Base-by-base conservation (phyloP, 2,329 filamentous ascomycete species). In the Arachnopeziza araneosa region DNA sequence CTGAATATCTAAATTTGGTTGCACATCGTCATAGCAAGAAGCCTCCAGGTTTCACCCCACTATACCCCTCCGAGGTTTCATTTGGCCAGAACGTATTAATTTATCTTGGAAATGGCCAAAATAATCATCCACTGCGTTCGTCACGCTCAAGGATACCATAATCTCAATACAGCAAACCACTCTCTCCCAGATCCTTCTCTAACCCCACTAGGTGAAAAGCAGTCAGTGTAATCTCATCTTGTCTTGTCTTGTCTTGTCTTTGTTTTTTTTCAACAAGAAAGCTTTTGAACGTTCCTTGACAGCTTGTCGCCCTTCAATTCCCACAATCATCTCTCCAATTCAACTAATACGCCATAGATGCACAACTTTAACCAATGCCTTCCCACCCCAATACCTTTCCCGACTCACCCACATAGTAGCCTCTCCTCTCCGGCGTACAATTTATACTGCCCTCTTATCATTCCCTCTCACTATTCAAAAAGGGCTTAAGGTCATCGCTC, bases 101-200 rank as follows among this genome's bases (percentile, higher is more conserved):
- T 44, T 44, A 12, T 17, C 36, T 19, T 19, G 3, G 36, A 44
- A 6, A 44, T 44, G 36, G 51, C 62, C 14, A 68, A 66, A 60
- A 64, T 65, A 51, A 83, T 79, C 51, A 77, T 90, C 65, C 84
- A 89, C 73, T 79, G 88, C 66, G 83, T 91, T 68, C 87, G 89
- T 74, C 62, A 91, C 73, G 88, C 87, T 14, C 79, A 91, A 76
- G 91, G 90, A 75, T 85, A 83, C 71, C 93, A 96, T 81, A 96
- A 96, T 74, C 82, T 95, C 70, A 79, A 70, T 64, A 69, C 78
- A 24, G 87, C 82, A 63, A 91, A 93, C 75, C 88, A 93, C 71
- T 70, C 76, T 62, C 78, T 96, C 50, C 86, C 73, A n/a, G 93
- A 97, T 71, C 92, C 93, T 1, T 78, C 84, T 61, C 82, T 96